Evolutionary conservation across 768 basidiomycete species (phyloP), one percentile per base, ranked within the genome.

Genomic region (Tulasnella sp.): DNA sequence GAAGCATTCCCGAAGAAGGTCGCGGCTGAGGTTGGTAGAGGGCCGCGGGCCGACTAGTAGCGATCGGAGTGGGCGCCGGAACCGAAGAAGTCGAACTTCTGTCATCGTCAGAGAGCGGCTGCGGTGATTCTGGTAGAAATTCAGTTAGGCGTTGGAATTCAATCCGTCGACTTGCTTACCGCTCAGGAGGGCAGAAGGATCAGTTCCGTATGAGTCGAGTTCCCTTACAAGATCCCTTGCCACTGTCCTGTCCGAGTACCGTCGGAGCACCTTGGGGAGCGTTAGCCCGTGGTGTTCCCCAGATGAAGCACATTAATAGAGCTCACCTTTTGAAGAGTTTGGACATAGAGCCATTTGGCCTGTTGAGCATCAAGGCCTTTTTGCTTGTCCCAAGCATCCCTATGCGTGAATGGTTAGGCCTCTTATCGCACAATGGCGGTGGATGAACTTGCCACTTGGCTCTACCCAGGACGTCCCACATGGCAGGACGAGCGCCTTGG

Each of bases 371-470:
- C 91, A 58, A 96, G 84, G 82, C 96, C 95, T 83, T 92, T 93
- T 84, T 97, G 95, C 85, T 96, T 97, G 73, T 93, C 93, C 97
- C 97, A 98, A 69, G 94, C 94, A 87, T 97, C 96, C 95, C 96
- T 96, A 77, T n/a, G 50, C 58, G 42, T 48, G 46, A 9, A 37
- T 9, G 12, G 24, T 41, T 28, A 14, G 31, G 77, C 37, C 16
- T 50, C 22, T n/a, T 54, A 37, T 44, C 81, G 75, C 20, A 77
- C 41, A 81, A n/a, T n/a, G 42, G 7, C 24, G 24, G 54, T 11
- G 11, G 54, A 54, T 24, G n/a, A 3, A 83, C 89, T 37, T 82
- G 95, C 96, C 96, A 98, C 88, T 98, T 98, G 31, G 96, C 96
- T 83, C 96, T 89, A 60, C 94, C 95, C 9, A 98, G 87, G 91